Percentiles rank a stretch among this genome's conserved stretches.
These are phyloP conservation scores for Terana coerulea DNA, from an alignment of 768 basidiomycete genomes.

Conservation along the genomic window DNA sequence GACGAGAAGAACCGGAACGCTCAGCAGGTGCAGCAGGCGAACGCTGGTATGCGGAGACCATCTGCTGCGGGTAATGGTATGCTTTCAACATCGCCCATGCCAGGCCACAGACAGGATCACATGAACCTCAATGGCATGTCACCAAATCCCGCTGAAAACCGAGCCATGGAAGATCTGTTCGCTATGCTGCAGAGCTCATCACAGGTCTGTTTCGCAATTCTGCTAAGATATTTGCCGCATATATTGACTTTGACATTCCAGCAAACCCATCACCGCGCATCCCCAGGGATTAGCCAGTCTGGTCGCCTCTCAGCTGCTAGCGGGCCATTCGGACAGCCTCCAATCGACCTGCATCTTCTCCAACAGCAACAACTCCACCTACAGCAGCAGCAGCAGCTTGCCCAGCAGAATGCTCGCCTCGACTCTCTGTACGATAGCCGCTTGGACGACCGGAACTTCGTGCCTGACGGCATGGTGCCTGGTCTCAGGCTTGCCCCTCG, in stretches of 20 bases:
- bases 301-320: constrained; percentile 23
- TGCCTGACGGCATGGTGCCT: constrained; percentile 84
- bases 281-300: constrained; percentile 21
- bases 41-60: background rate
- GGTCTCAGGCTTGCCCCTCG: constrained; percentile 66
- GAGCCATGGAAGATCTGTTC: constrained; percentile 77
- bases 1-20: constrained; percentile 57
- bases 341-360: constrained; percentile 32
- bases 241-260: background rate
- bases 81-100: constrained; percentile 43
- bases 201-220: constrained; percentile 47
- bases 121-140: constrained; percentile 32
- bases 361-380: constrained; percentile 42
- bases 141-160: constrained; percentile 42
- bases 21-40: constrained; percentile 32
- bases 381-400: constrained; percentile 35
- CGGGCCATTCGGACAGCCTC: constrained; percentile 22
- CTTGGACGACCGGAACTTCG: constrained; percentile 71
- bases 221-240: background rate
- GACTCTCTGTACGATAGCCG: constrained; percentile 73
- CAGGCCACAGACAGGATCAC: constrained; percentile 44
- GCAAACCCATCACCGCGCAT: constrained; percentile 22
- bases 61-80: constrained; percentile 22
- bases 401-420: constrained; percentile 42
- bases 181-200: constrained; percentile 78